Base-by-base conservation (phyloP, 805 yeast genomes). In the Wickerhamiella allomyrinae region DNA sequence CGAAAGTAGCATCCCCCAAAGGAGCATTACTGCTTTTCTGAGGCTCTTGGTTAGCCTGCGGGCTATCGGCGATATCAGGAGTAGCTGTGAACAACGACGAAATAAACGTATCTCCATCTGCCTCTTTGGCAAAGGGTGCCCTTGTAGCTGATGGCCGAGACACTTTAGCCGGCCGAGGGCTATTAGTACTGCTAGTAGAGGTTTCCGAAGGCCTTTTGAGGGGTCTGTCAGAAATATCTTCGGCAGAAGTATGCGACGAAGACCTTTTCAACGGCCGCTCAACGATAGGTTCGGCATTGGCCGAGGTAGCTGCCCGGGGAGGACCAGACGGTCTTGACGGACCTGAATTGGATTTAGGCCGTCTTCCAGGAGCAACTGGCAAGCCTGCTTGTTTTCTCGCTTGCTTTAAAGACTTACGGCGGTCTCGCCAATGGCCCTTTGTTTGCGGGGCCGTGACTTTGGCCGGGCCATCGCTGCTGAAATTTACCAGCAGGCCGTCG, bases 21-120 rank as follows among this genome's bases (percentile, higher is more conserved):
- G 96, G 95, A 0, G 96, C 96, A 62, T 91, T 91, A 0, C 96
- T 84, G 1, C 94, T 82, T 3, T 58, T 69, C 1, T 54, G 46
- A 9, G 43, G 36, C 10, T 43, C 48, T 1, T 24, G 14, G 22
- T 29, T 24, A 2, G 24, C 17, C 17, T 38, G 40, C 21, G 36
- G 10, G 15, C 63, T 57, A 2, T 46, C 52, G n/a, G 55, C 43
- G 8, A 58, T 64, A 36, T 70, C 78, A 7, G 79, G 74, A 47
- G 78, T 76, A 2, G 80, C 73, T 0, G 87, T 72, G 67, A 89
- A 89, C 41, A 89, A 63, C 1, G 96, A 89, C 0, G 96, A 83
- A 2, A 89, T 85, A 51, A 77, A 76, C 7, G 89, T 76, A 49
- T 72, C 70, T 14, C 51, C 54, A 25, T 49, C 50, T 13, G 34